Percentiles rank a stretch among this genome's conserved stretches.
phyloP scores from a whole-genome alignment of 1,284 basidiomycete species.

The Melampsora abietis-canadensis region DNA sequence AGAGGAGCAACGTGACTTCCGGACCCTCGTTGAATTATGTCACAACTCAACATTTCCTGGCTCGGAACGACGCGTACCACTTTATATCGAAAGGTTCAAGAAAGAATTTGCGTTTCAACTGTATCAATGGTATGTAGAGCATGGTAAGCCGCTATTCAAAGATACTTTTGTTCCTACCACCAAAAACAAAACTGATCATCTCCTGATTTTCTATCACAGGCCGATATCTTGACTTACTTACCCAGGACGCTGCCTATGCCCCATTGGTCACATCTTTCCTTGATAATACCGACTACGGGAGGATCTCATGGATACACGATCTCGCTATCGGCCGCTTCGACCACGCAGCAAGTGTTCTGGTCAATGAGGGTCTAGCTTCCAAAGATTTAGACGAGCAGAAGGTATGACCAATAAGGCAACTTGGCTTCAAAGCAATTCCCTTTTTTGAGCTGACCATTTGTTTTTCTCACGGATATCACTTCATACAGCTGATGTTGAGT shows the following conservation, averaged over 20 bases:
- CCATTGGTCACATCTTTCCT: slow-evolving; percentile 27
- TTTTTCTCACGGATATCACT: not conserved
- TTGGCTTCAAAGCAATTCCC: not conserved
- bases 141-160: slow-evolving; percentile 51
- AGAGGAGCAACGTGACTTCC: slow-evolving; percentile 55
- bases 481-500: slow-evolving; percentile 74
- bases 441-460: not conserved
- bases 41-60: slow-evolving; percentile 41
- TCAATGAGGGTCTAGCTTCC: slow-evolving; percentile 63
- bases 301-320: slow-evolving; percentile 80
- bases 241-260: slow-evolving; percentile 26
- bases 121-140: slow-evolving; percentile 66
- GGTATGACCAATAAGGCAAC: slow-evolving; percentile 57
- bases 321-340: slow-evolving; percentile 68
- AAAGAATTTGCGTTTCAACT: slow-evolving; percentile 81
- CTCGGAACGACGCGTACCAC: slow-evolving; percentile 53
- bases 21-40: slow-evolving; percentile 54
- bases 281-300: slow-evolving; percentile 38
- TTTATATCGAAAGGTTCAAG: slow-evolving; percentile 75
- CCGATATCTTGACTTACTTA: slow-evolving; percentile 64
- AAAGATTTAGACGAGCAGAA: slow-evolving; percentile 64
- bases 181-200: not conserved
- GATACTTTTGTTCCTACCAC: not conserved
- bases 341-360: slow-evolving; percentile 65
- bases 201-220: slow-evolving; percentile 8